phyloP scores from a whole-genome alignment of 129 eudicot genomes.

The Oenanthe sinensis region DNA sequence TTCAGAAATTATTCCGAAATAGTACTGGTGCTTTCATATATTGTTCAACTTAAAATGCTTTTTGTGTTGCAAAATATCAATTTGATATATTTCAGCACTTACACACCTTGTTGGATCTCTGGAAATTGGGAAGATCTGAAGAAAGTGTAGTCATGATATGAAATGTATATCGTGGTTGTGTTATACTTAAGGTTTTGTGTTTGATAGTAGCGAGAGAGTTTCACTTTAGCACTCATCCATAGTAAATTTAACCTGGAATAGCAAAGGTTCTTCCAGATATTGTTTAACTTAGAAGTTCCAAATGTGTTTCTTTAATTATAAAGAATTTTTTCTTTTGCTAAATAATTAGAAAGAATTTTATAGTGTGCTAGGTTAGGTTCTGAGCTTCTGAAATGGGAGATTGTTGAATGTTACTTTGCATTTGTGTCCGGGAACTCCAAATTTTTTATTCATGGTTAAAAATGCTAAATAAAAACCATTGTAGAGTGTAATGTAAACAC shows the following conservation, averaged over 20 bases:
- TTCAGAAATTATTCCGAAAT: not conserved
- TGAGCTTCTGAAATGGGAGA: too few relatives aligned
- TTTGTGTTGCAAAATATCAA: not conserved
- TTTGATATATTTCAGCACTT: not conserved
- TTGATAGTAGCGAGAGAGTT: not conserved
- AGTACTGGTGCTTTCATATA: not conserved
- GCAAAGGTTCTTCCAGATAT: too few relatives aligned
- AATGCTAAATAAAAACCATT: too few relatives aligned
- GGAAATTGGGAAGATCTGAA: not conserved
- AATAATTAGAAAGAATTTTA: too few relatives aligned
- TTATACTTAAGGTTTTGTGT: not conserved
- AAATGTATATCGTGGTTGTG: not conserved
- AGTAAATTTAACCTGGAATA: too few relatives aligned
- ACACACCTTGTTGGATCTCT: not conserved
- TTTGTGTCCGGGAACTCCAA: not conserved
- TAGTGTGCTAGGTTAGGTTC: too few relatives aligned
- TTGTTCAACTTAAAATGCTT: not conserved
- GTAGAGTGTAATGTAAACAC: too few relatives aligned
- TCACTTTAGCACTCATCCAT: too few relatives aligned
- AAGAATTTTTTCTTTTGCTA: not conserved
- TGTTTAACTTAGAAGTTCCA: too few relatives aligned
- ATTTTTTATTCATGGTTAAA: too few relatives aligned
- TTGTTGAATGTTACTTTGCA: not conserved
- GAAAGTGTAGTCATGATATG: not conserved
- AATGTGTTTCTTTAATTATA: too few relatives aligned